These are phyloP conservation scores for Yamadazyma phyllophila DNA, from an alignment of 805 yeast genomes.

Conservation along the genomic window DNA sequence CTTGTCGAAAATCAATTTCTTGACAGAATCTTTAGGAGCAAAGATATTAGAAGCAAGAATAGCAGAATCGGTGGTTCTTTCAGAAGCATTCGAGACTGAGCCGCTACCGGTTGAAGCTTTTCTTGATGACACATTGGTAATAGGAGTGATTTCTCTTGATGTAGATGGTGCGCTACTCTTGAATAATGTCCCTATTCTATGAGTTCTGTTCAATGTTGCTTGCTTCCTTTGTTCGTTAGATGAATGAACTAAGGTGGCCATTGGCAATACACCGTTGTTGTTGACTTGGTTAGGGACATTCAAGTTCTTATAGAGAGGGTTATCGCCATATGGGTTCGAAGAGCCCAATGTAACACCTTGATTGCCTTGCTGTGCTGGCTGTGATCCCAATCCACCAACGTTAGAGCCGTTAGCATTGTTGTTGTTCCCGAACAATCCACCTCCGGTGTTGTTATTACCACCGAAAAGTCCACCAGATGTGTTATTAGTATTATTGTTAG, in stretches of 20 bases:
- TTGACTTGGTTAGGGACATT: slow-evolving; percentile 23
- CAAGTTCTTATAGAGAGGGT: slow-evolving; percentile 59
- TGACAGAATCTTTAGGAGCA: slow-evolving; percentile 56
- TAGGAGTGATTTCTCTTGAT: not conserved
- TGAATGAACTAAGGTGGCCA: slow-evolving; percentile 25
- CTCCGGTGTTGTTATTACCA: slow-evolving; percentile 24
- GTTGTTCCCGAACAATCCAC: slow-evolving; percentile 42
- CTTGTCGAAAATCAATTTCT: slow-evolving; percentile 54
- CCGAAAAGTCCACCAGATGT: slow-evolving; percentile 28
- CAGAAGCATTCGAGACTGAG: not conserved
- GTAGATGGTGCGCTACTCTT: slow-evolving; percentile 6
- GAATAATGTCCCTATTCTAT: slow-evolving; percentile 58
- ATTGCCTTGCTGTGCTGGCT: slow-evolving; percentile 30
- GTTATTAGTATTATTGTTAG: slow-evolving; percentile 12
- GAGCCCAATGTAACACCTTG: slow-evolving; percentile 28
- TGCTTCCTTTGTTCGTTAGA: slow-evolving; percentile 46
- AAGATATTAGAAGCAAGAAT: slow-evolving; percentile 71
- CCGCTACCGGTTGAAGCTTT: not conserved
- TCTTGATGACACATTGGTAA: not conserved
- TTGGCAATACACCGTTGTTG: slow-evolving; percentile 18
- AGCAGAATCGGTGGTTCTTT: slow-evolving; percentile 56
- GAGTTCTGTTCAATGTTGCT: slow-evolving; percentile 57
- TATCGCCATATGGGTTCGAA: slow-evolving; percentile 73
- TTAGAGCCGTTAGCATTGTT: slow-evolving; percentile 11
- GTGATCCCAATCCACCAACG: slow-evolving; percentile 5